Evolutionary conservation across 2,329 filamentous ascomycete genomes (phyloP), one percentile per base, ranked within the genome.

Genomic region (Ceratocystis papillata): DNA sequence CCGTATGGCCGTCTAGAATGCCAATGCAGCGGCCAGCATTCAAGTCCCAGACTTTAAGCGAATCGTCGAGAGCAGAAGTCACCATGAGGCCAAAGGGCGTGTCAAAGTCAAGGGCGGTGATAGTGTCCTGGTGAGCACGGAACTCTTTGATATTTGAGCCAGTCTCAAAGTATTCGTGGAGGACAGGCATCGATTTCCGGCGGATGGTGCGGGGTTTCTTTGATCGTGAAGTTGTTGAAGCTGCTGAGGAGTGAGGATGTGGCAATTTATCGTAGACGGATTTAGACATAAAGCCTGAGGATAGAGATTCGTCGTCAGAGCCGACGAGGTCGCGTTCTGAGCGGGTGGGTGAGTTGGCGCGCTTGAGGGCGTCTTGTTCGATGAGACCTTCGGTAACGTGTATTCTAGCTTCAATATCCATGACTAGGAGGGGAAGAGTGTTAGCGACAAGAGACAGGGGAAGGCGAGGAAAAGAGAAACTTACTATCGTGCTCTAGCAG

Each of bases 21-120:
- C 94, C 94, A 73, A 96, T 92, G 75, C 93, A 97, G 44, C 92
- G 84, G 46, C 94, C 94, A 2, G 90, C 88, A 73, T 94, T 96
- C 70, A 99, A 79, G 76, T 99, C 94, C 94, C 94, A 99, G 22
- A 99, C 94, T 69, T 89, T 84, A 55, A 99, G 88, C 0, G 90
- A 92, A 74, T 99, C 94, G 74, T 99, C 94, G 72, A 96, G 79
- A 8, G 92, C 89, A 8, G 94, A 88, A 6, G 91, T 93, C 5
- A 97, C 90, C 83, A 97, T 85, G 22, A 90, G 95, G 17, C 94
- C 94, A 75, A 97, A 97, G 0, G 94, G 94, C n/a, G 88, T 88
- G 74, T 99, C 94, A 75, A 99, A 99, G 76, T 97, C 94, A 68
- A 99, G 75, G 6, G 93, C 88, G 0, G 92, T 96, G 69, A 99